These are phyloP conservation scores for Abrus pulchellus DNA, from an alignment of 306 rosid genomes.

Conservation along the genomic window DNA sequence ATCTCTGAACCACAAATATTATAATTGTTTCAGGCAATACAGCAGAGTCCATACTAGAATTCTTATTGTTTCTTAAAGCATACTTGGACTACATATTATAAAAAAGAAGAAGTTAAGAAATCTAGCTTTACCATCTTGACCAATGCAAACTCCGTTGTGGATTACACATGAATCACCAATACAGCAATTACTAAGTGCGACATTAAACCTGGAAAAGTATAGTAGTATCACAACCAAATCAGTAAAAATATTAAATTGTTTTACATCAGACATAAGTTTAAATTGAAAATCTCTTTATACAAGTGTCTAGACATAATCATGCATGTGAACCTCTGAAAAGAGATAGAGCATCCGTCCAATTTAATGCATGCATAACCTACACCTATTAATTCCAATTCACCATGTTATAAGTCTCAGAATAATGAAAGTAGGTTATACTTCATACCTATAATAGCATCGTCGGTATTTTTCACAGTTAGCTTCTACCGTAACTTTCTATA, in stretches of 20 bases:
- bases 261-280: constrained; percentile 34
- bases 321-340: constrained; percentile 11
- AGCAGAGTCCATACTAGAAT: constrained; percentile 21
- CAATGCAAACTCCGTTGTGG: constrained; percentile 91
- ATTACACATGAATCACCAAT: constrained; percentile 86
- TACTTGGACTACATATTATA: neutral
- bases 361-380: neutral
- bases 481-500: neutral
- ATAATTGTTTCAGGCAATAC: constrained; percentile 28
- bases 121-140: constrained; percentile 86
- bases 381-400: constrained; percentile 20
- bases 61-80: neutral
- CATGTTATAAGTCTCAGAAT: constrained; percentile 4
- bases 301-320: constrained; percentile 11
- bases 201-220: constrained; percentile 73
- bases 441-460: neutral
- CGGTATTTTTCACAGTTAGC: neutral
- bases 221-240: constrained; percentile 16
- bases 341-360: constrained; percentile 12
- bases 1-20: constrained; percentile 1
- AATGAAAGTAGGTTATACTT: neutral
- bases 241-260: constrained; percentile 27
- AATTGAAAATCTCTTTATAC: neutral
- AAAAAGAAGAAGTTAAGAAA: constrained; percentile 39
- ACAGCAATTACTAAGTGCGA: constrained; percentile 74